Evolutionary conservation across 441 rosid species (phyloP).

Genomic region (Isatis lusitanica): DNA sequence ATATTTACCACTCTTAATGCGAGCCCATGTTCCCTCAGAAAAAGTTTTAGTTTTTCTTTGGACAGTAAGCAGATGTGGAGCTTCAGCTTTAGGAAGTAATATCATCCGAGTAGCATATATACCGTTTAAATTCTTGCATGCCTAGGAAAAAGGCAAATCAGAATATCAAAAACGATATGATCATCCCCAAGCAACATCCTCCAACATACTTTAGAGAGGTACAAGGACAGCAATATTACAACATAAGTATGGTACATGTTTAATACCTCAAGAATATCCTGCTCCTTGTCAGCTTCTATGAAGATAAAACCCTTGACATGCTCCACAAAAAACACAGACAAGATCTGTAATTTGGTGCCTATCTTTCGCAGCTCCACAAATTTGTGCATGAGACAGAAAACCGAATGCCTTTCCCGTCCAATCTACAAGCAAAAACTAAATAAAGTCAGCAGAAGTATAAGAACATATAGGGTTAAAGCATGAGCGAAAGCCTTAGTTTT

Average conservation of each 20-base stretch:
- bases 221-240: neutral
- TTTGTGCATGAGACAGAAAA: constrained; percentile 92
- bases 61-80: constrained; percentile 58
- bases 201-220: constrained; percentile 2
- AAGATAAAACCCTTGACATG: constrained; percentile 77
- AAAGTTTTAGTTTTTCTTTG: constrained; percentile 51
- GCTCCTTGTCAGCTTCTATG: constrained; percentile 75
- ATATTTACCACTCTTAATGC: constrained; percentile 84
- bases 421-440: constrained; percentile 47
- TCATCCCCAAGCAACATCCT: constrained; percentile 8
- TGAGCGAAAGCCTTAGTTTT: neutral
- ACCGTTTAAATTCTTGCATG: constrained; percentile 67
- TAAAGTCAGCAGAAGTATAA: constrained; percentile 18
- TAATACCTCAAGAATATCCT: constrained; percentile 71
- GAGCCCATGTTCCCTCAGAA: constrained; percentile 81
- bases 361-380: constrained; percentile 68
- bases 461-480: neutral
- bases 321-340: constrained; percentile 76
- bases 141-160: constrained; percentile 45
- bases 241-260: neutral
- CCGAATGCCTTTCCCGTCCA: constrained; percentile 78
- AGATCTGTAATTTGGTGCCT: constrained; percentile 59
- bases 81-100: constrained; percentile 64
- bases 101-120: constrained; percentile 64
- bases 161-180: neutral